Evolutionary conservation across 192 early-diverging fungal genomes (phyloP), one percentile per base, ranked within the genome.

Genomic region (Umbelopsis vinacea): DNA sequence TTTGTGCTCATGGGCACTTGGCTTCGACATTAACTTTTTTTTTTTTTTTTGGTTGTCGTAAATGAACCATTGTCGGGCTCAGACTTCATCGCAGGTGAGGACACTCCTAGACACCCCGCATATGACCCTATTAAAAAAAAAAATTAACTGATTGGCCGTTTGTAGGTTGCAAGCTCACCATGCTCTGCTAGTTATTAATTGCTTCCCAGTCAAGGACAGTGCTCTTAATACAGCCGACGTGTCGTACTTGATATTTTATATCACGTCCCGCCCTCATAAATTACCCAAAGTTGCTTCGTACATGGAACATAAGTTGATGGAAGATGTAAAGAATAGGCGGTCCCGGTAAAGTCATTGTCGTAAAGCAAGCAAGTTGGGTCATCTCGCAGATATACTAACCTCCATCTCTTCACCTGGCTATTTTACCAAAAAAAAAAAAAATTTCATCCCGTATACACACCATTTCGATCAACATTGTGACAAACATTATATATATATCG

Each of bases 221-320:
- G 14, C 17, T 0, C 33, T 63, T 15, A 63, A 63, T n/a, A 17
- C 57, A 10, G 57, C 57, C 29, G 33, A 63, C 4, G 57, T 63
- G 12, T 63, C 57, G 10, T 63, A 63, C 33, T 26, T 63, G 17
- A 37, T 63, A 37, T 63, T 63, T 33, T 63, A 63, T 63, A 17
- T 63, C 57, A 63, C 57, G 0, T 63, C 57, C 12, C 26, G 33
- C 12, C 57, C 57, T 17, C 26, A 63, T 4, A 63, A 63, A 17
- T n/a, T 63, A 37, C 57, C 57, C 33, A 63, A 63, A 35, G 57
- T 63, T 19, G 57, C 57, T 63, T 63, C 57, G 12, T 63, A 35
- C 57, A 63, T 63, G 57, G 57, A 63, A 35, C 57, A 63, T 15
- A 63, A 63, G 6, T 37, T 63, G 29, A 63, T 26, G 17, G 57